Evolutionary conservation across 371 early-diverging fungal genomes (phyloP).

Genomic region (Mucor indicus): DNA sequence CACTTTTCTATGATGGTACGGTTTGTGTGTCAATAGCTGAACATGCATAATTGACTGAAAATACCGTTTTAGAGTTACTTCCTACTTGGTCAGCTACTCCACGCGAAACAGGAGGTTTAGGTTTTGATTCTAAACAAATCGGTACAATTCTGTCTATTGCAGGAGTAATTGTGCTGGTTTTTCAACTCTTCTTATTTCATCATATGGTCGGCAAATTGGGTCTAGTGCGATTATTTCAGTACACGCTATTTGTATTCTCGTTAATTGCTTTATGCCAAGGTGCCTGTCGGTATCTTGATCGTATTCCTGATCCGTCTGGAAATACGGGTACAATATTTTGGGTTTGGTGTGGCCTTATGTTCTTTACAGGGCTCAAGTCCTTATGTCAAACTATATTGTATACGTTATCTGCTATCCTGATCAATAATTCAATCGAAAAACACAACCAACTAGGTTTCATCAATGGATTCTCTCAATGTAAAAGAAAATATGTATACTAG

Average conservation of each 20-base stretch:
- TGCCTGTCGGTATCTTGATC: slow-evolving; percentile 26
- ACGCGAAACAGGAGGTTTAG: slow-evolving; percentile 57
- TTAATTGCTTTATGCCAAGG: slow-evolving; percentile 42
- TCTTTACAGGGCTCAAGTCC: slow-evolving; percentile 27
- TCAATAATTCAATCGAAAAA: slow-evolving; percentile 28
- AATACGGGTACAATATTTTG: slow-evolving; percentile 30
- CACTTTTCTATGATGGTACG: slow-evolving; percentile 39
- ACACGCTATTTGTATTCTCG: slow-evolving; percentile 33
- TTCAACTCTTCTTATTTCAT: slow-evolving; percentile 63
- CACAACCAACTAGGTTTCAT: slow-evolving; percentile 28
- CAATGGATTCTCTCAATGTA: slow-evolving; percentile 46
- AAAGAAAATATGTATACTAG: neutral
- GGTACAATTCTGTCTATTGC: slow-evolving; percentile 56
- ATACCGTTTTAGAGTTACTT: slow-evolving; percentile 42
- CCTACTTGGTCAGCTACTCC: slow-evolving; percentile 57
- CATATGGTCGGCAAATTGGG: slow-evolving; percentile 41
- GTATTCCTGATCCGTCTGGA: slow-evolving; percentile 24
- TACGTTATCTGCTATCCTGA: slow-evolving; percentile 27
- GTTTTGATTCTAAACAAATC: slow-evolving; percentile 48
- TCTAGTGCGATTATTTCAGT: slow-evolving; percentile 45
- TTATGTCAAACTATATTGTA: slow-evolving; percentile 29
- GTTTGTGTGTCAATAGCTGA: neutral
- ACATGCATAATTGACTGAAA: neutral
- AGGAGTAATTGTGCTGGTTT: slow-evolving; percentile 48
- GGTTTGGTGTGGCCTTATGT: slow-evolving; percentile 41